Evolutionary conservation across 2,329 filamentous ascomycete species (phyloP).

Genomic region (Xylaria sp.): DNA sequence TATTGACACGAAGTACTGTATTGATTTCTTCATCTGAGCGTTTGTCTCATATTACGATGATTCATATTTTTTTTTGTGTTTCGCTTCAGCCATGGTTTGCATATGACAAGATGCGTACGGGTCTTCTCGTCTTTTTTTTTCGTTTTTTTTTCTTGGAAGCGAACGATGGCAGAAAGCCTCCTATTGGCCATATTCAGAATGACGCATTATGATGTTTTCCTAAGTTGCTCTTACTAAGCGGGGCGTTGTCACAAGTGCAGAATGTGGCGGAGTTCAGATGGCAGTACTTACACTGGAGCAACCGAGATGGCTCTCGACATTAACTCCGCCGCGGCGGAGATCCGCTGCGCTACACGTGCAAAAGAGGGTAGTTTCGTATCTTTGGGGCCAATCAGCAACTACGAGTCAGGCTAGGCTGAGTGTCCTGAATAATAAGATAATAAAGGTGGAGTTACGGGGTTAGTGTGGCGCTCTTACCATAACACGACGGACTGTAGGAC

Average conservation of each 20-base stretch:
- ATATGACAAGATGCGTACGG: background rate
- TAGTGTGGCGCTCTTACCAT: background rate
- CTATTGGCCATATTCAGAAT: slow-evolving; percentile 12
- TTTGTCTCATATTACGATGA: background rate
- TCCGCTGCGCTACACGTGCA: slow-evolving; percentile 22
- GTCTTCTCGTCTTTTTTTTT: background rate
- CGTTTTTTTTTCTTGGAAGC: background rate
- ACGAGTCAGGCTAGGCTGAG: background rate
- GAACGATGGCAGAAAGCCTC: background rate
- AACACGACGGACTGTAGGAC: background rate
- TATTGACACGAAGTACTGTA: no score
- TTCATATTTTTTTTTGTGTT: background rate
- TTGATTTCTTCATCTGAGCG: background rate
- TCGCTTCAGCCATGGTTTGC: background rate
- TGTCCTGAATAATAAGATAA: background rate
- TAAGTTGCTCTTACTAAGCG: background rate
- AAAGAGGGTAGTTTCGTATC: background rate
- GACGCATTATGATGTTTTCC: slow-evolving; percentile 24
- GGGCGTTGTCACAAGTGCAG: background rate
- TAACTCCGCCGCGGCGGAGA: slow-evolving; percentile 14
- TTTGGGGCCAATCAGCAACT: slow-evolving; percentile 13
- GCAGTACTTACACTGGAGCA: background rate
- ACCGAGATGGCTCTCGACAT: background rate
- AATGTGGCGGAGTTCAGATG: slow-evolving; percentile 5
- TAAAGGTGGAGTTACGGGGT: background rate